Conservation (phyloP, 306 rosid species). For the Fragaria ananassa region DNA sequence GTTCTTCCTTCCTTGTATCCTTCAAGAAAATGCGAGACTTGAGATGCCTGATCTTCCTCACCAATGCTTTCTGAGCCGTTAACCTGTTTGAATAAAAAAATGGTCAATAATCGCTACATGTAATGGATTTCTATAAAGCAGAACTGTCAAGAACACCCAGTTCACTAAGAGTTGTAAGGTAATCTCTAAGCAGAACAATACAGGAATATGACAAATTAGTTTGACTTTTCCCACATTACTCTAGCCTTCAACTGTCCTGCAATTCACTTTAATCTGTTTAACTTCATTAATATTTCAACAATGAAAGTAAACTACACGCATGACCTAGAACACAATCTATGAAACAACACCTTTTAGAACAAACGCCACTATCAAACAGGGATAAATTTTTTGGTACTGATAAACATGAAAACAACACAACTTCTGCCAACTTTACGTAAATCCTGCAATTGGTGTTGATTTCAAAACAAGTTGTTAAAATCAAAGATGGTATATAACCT, state of each 20-base stretch:
- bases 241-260: not conserved
- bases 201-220: not conserved
- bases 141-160: not conserved
- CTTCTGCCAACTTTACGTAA: no score
- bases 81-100: slow-evolving; percentile 40
- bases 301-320: not conserved
- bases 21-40: slow-evolving; percentile 61
- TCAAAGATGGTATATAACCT: no score
- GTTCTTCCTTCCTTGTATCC: slow-evolving; percentile 86
- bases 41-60: slow-evolving; percentile 72
- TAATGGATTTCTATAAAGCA: not conserved
- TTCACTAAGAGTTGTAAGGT: not conserved
- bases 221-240: not conserved
- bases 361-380: not conserved
- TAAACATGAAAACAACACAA: no score
- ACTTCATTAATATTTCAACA: not conserved
- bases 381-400: no score
- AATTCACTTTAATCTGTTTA: not conserved
- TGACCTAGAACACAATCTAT: not conserved
- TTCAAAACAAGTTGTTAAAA: no score
- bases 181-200: not conserved
- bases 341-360: not conserved
- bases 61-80: slow-evolving; percentile 63
- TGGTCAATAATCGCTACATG: not conserved
- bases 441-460: no score